Evolutionary conservation across 441 rosid genomes (phyloP), one percentile per base, ranked within the genome.

Genomic region (Gossypium schwendimanii): DNA sequence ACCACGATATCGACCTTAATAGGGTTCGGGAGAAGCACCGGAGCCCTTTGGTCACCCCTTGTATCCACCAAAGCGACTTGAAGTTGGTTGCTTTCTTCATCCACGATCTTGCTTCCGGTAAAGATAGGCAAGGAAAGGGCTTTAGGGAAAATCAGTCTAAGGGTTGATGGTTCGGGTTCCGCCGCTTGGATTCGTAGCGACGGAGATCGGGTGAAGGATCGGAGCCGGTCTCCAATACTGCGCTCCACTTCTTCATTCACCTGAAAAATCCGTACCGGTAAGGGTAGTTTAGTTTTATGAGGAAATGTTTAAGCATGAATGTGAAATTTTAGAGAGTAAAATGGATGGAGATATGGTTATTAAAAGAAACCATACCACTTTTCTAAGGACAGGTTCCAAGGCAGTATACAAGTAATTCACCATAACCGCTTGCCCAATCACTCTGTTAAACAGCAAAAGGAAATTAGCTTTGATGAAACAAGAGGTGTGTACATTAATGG

Each of bases 1-100:
- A 88, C 95, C 3, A 94, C 88, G 1, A 94, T 65, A 20, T 92
- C 97, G 2, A 92, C 75, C 76, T 87, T 92, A 67, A 94, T 75
- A 3, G 90, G 77, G 49, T 75, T 78, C 65, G 88, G 82, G 52
- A 80, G 82, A 67, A 45, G 55, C 21, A 79, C 70, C 26, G 63
- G 83, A 26, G 14, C 55, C 44, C 26, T 74, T 11, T 49, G 71
- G 12, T 58, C 76, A 0, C 74, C 81, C 14, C 68, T 76, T 6
- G 80, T 75, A 69, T 86, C 88, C 0, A 83, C 82, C 1, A 94
- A 80, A 49, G 73, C 60, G 58, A 92, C 78, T 78, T 88, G 89
- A 47, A 89, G 92, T 1, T 85, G 84, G 64, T 69, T 62, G 31
- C 68, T 55, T 15, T 90, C 87, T 17, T 10, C 65, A 70, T 80